Base-by-base conservation (phyloP, 768 basidiomycete species). In the Phaeotremella skinneri region DNA sequence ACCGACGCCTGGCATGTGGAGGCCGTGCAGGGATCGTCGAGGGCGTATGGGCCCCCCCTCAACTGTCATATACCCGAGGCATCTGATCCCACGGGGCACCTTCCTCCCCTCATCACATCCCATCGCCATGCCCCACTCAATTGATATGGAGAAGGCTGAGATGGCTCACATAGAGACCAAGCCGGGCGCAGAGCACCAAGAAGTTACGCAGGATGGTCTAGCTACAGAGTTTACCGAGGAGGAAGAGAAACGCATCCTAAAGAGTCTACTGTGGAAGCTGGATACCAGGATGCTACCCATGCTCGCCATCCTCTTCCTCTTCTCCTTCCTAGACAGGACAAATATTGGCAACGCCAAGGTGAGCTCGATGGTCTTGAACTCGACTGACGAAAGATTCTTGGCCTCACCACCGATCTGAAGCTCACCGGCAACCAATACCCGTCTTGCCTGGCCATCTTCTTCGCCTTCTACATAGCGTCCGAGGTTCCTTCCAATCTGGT, bases 321-420 rank as follows among this genome's bases (percentile, higher is more conserved):
- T 70, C 48, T 67, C 69, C 23, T 70, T 65, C 56, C 39, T 64
- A 21, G 61, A 61, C 45, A 41, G 68, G n/a, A 64, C 67, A 0
- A 72, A 68, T 50, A 66, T 72, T 47, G 70, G 70, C 1, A 68
- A 72, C 30, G 70, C 70, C 37, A 69, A 68, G 34, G 55, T 65
- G 37, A n/a, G 27, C 39, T 47, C 2, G 55, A 47, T 49, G 4
- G 29, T 55, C 32, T n/a, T 42, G 29, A 6, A 32, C 34, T 21
- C 32, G 16, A 29, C 56, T 49, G 49, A 53, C 7, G 16, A 25
- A n/a, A 59, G 58, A 62, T 65, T 20, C 58, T 58, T n/a, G 62
- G 66, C 2, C 55, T 63, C 6, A 42, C 42, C 4, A 56, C 49
- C 6, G 66, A 68, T 41, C 56, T 68, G 2, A 23, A 57, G 5